These are phyloP conservation scores for Mycogone perniciosa DNA, from an alignment of 2,329 filamentous ascomycete genomes.

Conservation along the genomic window DNA sequence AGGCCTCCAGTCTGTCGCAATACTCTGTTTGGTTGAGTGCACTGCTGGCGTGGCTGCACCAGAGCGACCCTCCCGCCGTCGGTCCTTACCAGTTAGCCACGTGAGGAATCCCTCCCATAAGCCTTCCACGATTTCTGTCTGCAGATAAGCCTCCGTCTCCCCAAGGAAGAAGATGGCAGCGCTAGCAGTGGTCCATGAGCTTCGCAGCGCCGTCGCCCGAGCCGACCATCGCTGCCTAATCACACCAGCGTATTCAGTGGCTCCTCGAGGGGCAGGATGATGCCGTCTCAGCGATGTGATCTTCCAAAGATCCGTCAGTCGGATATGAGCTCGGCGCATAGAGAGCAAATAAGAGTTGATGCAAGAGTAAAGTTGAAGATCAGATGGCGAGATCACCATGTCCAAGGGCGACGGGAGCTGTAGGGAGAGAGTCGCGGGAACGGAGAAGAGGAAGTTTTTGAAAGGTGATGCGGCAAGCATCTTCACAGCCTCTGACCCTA, in stretches of 20 bases:
- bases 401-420: constrained; percentile 75
- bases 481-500: constrained; percentile 26
- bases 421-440: constrained; percentile 61
- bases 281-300: constrained; percentile 70
- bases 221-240: constrained; percentile 58
- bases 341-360: constrained; percentile 84
- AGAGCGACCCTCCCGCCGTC: constrained; percentile 21
- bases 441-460: constrained; percentile 73
- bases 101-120: constrained; percentile 73
- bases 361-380: constrained; percentile 73
- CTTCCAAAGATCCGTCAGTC: constrained; percentile 81
- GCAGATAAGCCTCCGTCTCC: constrained; percentile 81
- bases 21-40: background rate
- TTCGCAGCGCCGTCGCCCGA: constrained; percentile 64
- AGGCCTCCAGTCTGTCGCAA: constrained; percentile 4
- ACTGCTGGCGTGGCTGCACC: constrained; percentile 20
- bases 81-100: constrained; percentile 57
- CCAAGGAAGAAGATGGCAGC: constrained; percentile 84
- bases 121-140: constrained; percentile 77
- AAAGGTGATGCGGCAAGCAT: constrained; percentile 54
- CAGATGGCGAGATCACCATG: constrained; percentile 71
- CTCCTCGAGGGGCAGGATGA: constrained; percentile 62
- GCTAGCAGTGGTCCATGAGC: constrained; percentile 83
- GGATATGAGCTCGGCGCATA: constrained; percentile 77
- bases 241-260: constrained; percentile 52